phyloP scores from a whole-genome alignment of 2,329 filamentous ascomycete species.

The Alternaria sp. region DNA sequence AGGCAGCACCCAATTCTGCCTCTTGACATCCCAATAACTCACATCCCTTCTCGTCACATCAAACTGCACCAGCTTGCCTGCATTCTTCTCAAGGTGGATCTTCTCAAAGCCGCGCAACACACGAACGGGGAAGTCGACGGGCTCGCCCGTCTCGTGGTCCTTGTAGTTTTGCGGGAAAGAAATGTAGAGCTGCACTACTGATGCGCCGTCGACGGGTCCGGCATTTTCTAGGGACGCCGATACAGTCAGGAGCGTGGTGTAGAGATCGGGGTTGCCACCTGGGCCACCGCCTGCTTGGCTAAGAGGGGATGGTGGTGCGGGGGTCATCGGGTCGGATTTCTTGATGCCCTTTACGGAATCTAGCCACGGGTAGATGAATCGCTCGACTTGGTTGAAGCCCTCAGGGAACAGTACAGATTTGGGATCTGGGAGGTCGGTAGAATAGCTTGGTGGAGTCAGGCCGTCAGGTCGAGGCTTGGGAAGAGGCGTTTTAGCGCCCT shows the following conservation, averaged over 20 bases:
- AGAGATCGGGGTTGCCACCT: constrained; percentile 71
- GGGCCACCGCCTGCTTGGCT: constrained; percentile 74
- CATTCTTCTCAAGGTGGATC: constrained; percentile 37
- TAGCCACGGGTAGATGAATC: constrained; percentile 78
- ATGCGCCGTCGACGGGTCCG: constrained; percentile 60
- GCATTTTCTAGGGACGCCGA: constrained; percentile 66
- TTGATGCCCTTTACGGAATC: constrained; percentile 57
- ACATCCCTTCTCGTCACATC: constrained; percentile 50
- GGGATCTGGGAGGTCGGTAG: constrained; percentile 61
- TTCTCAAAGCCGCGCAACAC: constrained; percentile 55
- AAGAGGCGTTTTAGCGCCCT: constrained; percentile 53
- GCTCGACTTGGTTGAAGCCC: constrained; percentile 66
- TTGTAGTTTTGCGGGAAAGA: constrained; percentile 53
- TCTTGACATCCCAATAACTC: constrained; percentile 50
- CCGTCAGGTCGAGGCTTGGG: constrained; percentile 44
- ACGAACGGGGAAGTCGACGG: constrained; percentile 63
- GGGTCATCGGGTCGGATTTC: constrained; percentile 57
- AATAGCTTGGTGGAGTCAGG: constrained; percentile 54
- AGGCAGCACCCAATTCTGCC: constrained; percentile 52
- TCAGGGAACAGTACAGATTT: constrained; percentile 66
- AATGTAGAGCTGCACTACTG: constrained; percentile 65
- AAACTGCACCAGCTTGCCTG: constrained; percentile 40
- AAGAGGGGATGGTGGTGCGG: constrained; percentile 59
- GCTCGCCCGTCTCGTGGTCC: constrained; percentile 51
- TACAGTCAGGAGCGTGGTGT: constrained; percentile 61